Percentiles rank a stretch among this genome's conserved stretches.
Evolutionary conservation across 2,329 filamentous ascomycete genomes (phyloP).

Genomic region (Trichoderma polysporum): DNA sequence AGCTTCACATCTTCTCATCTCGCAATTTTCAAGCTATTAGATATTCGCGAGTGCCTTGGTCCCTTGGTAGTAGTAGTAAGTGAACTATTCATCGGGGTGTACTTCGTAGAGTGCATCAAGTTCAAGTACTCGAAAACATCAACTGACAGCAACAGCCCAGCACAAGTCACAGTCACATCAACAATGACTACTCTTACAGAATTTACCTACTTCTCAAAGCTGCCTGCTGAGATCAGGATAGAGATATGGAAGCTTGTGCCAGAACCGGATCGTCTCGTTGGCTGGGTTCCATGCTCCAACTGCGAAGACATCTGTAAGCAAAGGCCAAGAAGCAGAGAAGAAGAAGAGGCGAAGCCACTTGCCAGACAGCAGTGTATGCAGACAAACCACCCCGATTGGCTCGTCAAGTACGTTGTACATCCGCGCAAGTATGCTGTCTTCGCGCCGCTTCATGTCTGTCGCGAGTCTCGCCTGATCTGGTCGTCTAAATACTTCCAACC

Average conservation of each 20-base stretch:
- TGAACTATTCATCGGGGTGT: background rate
- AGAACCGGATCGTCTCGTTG: slow-evolving; percentile 15
- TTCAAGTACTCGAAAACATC: background rate
- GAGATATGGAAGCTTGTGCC: slow-evolving; percentile 16
- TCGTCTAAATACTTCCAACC: background rate
- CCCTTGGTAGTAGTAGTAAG: background rate
- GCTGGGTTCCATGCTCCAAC: slow-evolving; percentile 10
- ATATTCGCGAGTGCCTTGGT: background rate
- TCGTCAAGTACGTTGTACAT: slow-evolving; percentile 19
- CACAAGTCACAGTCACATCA: background rate
- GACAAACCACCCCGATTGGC: slow-evolving; percentile 25
- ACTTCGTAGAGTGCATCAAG: too few relatives aligned
- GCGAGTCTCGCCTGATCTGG: slow-evolving; percentile 19
- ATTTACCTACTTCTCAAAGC: background rate
- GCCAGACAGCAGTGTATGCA: slow-evolving; percentile 9
- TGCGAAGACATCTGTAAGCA: background rate
- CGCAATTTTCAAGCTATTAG: background rate
- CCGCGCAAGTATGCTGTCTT: slow-evolving; percentile 19
- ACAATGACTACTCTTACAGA: background rate
- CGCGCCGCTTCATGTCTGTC: slow-evolving; percentile 15
- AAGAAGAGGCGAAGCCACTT: background rate
- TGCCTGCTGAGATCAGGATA: slow-evolving; percentile 15
- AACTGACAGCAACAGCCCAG: background rate
- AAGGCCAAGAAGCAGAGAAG: background rate
- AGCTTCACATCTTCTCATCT: background rate